Percentiles rank a stretch among this genome's conserved stretches.
Conservation (phyloP, 192 early-diverging fungal genomes). For the Pecoramyces ruminantium region DNA sequence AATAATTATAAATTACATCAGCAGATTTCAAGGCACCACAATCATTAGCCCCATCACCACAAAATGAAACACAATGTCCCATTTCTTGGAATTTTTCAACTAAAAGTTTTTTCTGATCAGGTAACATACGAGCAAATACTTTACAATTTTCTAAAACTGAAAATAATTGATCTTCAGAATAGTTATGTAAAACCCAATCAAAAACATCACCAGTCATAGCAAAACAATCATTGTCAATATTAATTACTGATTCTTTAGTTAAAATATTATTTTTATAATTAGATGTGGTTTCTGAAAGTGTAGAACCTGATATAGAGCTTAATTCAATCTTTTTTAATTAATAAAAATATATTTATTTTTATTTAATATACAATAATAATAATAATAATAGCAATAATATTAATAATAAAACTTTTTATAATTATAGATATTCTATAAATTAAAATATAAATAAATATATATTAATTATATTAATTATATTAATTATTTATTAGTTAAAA, state of each 20-base stretch:
- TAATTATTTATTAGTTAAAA: no score
- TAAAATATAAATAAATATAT: no score
- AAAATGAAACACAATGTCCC: slow-evolving; percentile 89
- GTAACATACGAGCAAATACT: slow-evolving; percentile 95
- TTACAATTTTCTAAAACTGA: slow-evolving; percentile 79
- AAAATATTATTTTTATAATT: not conserved
- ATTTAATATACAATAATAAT: no score
- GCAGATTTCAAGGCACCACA: slow-evolving; percentile 90
- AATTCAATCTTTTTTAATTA: no score
- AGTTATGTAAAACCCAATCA: slow-evolving; percentile 47
- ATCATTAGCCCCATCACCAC: slow-evolving; percentile 99
- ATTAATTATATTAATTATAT: no score
- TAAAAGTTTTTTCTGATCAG: slow-evolving; percentile 91
- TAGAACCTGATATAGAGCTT: no score
- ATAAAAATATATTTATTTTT: no score
- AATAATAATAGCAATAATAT: no score
- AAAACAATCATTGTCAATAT: not conserved
- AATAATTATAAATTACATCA: slow-evolving; percentile 26
- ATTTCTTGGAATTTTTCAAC: slow-evolving; percentile 77
- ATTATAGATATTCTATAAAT: no score
- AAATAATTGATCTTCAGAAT: not conserved
- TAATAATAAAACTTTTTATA: no score
- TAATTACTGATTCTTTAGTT: not conserved
- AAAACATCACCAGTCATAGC: slow-evolving; percentile 95
- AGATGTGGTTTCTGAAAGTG: not conserved